Percentiles rank a stretch among this genome's conserved stretches.
phyloP scores from a whole-genome alignment of 176 grass and related monocot species.

The Saccharum officinarum region DNA sequence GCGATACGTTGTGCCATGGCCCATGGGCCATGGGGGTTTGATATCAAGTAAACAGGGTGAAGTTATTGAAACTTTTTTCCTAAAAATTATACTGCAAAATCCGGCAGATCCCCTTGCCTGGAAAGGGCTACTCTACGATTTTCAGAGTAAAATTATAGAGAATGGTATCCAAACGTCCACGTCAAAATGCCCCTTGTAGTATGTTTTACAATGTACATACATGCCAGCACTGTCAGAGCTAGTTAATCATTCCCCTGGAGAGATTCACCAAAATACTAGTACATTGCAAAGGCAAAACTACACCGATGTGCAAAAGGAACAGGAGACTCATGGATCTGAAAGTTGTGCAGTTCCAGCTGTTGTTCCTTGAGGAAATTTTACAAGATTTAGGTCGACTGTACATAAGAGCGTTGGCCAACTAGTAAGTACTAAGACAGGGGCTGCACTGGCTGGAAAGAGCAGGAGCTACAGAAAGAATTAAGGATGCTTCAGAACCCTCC shows the following conservation, averaged over 20 bases:
- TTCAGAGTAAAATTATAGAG: not conserved
- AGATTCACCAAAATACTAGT: not conserved
- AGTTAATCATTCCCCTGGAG: not conserved
- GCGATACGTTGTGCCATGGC: too few relatives aligned
- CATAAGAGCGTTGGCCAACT: slow-evolving; percentile 14
- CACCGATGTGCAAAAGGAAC: not conserved
- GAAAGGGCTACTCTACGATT: not conserved
- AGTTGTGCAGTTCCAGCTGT: slow-evolving; percentile 2
- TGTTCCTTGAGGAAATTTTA: slow-evolving; percentile 14
- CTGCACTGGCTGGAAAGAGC: slow-evolving; percentile 4
- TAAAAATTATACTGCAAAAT: too few relatives aligned
- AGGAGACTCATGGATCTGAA: not conserved
- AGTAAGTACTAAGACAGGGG: not conserved
- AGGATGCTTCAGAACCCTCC: not conserved
- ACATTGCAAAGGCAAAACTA: not conserved
- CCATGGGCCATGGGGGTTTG: too few relatives aligned
- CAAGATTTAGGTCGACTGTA: slow-evolving; percentile 32
- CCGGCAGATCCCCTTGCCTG: not conserved
- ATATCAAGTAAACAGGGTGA: too few relatives aligned
- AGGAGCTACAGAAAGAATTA: not conserved
- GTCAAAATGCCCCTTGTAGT: not conserved
- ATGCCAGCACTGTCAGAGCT: not conserved
- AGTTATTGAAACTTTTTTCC: too few relatives aligned
- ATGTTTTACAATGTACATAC: not conserved
- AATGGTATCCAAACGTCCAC: not conserved